These are phyloP conservation scores for Aegilops umbellulata DNA, from an alignment of 176 grass and related monocot species.

Conservation along the genomic window DNA sequence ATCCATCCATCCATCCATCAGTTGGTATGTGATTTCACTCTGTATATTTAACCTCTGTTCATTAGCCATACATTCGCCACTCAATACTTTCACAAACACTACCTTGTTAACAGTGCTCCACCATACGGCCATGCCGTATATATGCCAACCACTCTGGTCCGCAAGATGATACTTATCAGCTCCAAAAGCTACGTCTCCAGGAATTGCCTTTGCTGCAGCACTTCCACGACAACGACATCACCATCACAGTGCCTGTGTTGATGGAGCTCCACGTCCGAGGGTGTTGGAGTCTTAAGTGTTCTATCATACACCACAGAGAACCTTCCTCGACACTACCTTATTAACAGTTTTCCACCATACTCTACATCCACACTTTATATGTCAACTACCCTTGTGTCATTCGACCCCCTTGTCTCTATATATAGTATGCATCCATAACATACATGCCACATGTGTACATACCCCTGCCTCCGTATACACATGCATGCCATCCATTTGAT, in stretches of 20 bases:
- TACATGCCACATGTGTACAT: background rate
- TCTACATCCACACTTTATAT: background rate
- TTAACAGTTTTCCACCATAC: background rate
- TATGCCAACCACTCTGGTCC: no score
- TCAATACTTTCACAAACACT: background rate
- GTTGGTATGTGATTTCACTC: background rate
- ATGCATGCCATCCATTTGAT: background rate
- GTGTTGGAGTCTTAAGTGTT: background rate
- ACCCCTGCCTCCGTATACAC: background rate
- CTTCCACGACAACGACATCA: background rate
- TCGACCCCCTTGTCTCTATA: background rate
- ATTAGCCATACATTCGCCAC: background rate
- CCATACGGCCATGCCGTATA: background rate
- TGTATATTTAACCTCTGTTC: background rate
- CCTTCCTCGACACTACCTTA: background rate
- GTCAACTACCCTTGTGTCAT: background rate
- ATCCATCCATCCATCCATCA: background rate
- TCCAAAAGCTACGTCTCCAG: background rate
- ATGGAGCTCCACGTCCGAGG: background rate
- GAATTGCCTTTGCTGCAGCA: background rate
- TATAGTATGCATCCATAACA: background rate
- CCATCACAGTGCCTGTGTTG: background rate
- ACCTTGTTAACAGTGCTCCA: background rate
- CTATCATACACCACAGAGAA: background rate
- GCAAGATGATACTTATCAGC: background rate